phyloP scores from a whole-genome alignment of 306 rosid species.

The Castanospermum australe region DNA sequence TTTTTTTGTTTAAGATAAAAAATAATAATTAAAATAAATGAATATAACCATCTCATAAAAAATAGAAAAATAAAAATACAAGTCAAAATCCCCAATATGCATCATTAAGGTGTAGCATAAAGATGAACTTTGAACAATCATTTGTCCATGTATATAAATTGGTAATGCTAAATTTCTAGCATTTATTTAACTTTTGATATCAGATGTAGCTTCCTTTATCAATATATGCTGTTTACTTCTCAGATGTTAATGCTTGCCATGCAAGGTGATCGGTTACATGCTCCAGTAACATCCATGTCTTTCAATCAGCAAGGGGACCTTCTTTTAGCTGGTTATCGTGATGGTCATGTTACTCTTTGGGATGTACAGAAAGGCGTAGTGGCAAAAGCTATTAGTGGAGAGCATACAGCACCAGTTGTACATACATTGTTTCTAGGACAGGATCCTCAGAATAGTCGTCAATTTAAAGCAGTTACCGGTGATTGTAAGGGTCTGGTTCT shows the following conservation, averaged over 20 bases:
- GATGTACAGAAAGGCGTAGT: constrained; percentile 75
- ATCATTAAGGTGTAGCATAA: not conserved
- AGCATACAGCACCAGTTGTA: constrained; percentile 88
- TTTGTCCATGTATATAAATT: not conserved
- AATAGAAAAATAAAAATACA: not conserved
- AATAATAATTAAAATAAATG: not conserved
- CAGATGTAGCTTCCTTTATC: constrained; percentile 24
- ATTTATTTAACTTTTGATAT: constrained; percentile 26
- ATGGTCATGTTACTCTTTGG: constrained; percentile 91
- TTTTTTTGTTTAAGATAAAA: not conserved
- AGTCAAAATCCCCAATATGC: not conserved
- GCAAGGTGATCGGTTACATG: constrained; percentile 77
- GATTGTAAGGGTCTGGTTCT: constrained; percentile 93
- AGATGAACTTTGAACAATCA: constrained; percentile 5
- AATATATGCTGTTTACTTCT: constrained; percentile 27
- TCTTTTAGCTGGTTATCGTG: constrained; percentile 92
- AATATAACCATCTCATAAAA: not conserved
- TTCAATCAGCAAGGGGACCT: constrained; percentile 95
- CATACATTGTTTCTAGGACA: constrained; percentile 86
- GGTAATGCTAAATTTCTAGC: constrained; percentile 12
- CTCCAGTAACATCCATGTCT: constrained; percentile 87
- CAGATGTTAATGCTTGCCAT: constrained; percentile 82
- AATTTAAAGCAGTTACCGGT: constrained; percentile 92
- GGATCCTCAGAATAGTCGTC: constrained; percentile 90
- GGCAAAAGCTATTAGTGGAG: constrained; percentile 80